phyloP scores from a whole-genome alignment of 2,329 filamentous ascomycete genomes.

The Fusarium protoensiforme region DNA sequence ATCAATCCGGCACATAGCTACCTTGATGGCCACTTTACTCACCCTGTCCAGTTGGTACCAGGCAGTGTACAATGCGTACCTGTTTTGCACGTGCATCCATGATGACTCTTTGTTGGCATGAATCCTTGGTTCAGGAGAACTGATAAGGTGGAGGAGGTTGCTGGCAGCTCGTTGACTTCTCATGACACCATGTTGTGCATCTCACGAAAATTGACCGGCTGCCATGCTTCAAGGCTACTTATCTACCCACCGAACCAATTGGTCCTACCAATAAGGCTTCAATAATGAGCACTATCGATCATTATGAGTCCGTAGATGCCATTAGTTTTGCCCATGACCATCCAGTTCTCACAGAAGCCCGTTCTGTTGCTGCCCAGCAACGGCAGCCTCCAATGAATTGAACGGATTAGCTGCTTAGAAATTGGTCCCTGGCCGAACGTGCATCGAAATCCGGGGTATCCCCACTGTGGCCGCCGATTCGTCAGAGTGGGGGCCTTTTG shows the following conservation, averaged over 20 bases:
- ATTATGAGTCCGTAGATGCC: neutral
- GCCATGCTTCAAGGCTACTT: neutral
- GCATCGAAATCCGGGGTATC: slow-evolving; percentile 25
- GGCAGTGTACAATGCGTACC: slow-evolving; percentile 7
- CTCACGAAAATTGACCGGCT: neutral
- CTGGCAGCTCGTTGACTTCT: neutral
- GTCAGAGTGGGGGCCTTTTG: slow-evolving; percentile 18
- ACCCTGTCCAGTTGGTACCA: slow-evolving; percentile 18
- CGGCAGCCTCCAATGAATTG: neutral
- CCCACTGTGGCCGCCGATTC: slow-evolving; percentile 12
- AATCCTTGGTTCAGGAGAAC: neutral
- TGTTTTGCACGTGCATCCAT: slow-evolving; percentile 1
- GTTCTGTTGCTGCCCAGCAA: neutral
- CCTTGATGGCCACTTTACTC: slow-evolving; percentile 28
- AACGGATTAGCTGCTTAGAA: neutral
- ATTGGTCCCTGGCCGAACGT: slow-evolving; percentile 2
- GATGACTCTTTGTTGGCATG: neutral
- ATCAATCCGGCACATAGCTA: slow-evolving; percentile 1
- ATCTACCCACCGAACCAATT: neutral
- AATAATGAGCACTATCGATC: neutral
- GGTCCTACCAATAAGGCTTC: neutral
- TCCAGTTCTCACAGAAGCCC: neutral
- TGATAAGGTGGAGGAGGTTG: neutral
- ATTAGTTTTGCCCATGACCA: neutral
- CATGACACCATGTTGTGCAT: neutral